A percentile compares a stretch with the other conserved stretches of the same genome.
Evolutionary conservation across 352 stramenopile genomes (phyloP).

Genomic region (Phytopythium montanum): DNA sequence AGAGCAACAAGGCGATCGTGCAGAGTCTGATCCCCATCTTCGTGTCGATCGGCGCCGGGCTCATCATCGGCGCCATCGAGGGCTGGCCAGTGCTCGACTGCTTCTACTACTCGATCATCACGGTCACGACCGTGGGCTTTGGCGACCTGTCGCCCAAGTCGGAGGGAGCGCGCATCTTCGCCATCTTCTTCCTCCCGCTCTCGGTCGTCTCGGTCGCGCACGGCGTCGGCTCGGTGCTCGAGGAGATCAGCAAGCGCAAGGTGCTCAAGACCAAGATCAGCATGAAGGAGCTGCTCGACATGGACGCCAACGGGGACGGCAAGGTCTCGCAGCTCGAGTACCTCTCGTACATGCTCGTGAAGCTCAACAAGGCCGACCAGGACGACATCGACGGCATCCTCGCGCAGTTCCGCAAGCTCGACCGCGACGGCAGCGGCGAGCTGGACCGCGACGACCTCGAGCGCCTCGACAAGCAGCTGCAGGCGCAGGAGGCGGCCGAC

Average conservation of each 20-base stretch:
- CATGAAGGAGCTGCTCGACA: conserved; percentile 68
- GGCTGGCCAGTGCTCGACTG: conserved; percentile 75
- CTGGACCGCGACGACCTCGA: conserved; percentile 64
- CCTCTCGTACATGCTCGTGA: conserved; percentile 69
- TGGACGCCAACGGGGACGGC: conserved; percentile 63
- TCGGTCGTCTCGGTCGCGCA: conserved; percentile 64
- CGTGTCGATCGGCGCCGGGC: conserved; percentile 42
- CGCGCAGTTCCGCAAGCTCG: conserved; percentile 60
- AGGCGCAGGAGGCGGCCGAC: conserved; percentile 27
- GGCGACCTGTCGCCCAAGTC: conserved; percentile 73
- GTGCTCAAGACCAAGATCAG: conserved; percentile 71
- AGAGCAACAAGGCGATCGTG: conserved; percentile 51
- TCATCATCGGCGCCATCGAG: conserved; percentile 57
- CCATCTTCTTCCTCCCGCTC: conserved; percentile 83
- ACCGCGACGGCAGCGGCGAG: conserved; percentile 63
- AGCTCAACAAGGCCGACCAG: conserved; percentile 66
- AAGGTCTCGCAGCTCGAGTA: conserved; percentile 72
- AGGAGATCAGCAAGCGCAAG: conserved; percentile 49
- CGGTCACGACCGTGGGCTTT: conserved; percentile 88
- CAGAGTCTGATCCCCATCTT: conserved; percentile 38
- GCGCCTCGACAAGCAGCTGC: conserved; percentile 50
- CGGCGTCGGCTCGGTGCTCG: conserved; percentile 59
- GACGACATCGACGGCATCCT: conserved; percentile 64
- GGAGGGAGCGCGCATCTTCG: conserved; percentile 56
- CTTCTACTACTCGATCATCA: conserved; percentile 91